phyloP scores from a whole-genome alignment of 768 basidiomycete genomes.

The Lentinula lateritia region DNA sequence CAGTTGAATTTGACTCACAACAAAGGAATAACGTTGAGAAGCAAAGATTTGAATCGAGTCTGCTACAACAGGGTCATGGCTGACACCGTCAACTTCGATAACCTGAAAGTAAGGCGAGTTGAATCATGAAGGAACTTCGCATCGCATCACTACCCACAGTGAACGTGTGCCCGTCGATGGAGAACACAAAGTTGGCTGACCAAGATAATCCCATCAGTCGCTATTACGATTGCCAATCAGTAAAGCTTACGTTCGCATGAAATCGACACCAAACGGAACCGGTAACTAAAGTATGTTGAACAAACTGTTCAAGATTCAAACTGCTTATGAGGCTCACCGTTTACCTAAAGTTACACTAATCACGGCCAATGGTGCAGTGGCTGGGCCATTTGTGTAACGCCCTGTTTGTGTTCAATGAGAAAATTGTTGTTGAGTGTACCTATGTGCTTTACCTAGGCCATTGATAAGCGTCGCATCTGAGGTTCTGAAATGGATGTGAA shows the following conservation, averaged over 20 bases:
- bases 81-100: slow-evolving; percentile 32
- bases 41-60: slow-evolving; percentile 33
- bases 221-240: background rate
- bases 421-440: background rate
- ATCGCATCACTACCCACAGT: background rate
- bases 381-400: background rate
- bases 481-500: background rate
- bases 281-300: slow-evolving; percentile 14
- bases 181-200: slow-evolving; percentile 13
- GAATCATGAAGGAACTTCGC: background rate
- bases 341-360: slow-evolving; percentile 17
- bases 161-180: slow-evolving; percentile 15
- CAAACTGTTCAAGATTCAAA: background rate
- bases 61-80: slow-evolving; percentile 25
- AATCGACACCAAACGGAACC: slow-evolving; percentile 20
- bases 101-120: background rate
- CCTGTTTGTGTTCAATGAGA: background rate
- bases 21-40: slow-evolving; percentile 36
- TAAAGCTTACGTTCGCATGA: slow-evolving; percentile 12
- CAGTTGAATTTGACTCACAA: slow-evolving; percentile 19
- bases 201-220: background rate
- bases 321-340: slow-evolving; percentile 5
- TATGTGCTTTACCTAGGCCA: slow-evolving; percentile 19
- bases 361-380: slow-evolving; percentile 16
- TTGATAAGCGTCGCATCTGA: slow-evolving; percentile 25